Evolutionary conservation across 2,329 filamentous ascomycete genomes (phyloP).

Genomic region (Nothophoma quercina): DNA sequence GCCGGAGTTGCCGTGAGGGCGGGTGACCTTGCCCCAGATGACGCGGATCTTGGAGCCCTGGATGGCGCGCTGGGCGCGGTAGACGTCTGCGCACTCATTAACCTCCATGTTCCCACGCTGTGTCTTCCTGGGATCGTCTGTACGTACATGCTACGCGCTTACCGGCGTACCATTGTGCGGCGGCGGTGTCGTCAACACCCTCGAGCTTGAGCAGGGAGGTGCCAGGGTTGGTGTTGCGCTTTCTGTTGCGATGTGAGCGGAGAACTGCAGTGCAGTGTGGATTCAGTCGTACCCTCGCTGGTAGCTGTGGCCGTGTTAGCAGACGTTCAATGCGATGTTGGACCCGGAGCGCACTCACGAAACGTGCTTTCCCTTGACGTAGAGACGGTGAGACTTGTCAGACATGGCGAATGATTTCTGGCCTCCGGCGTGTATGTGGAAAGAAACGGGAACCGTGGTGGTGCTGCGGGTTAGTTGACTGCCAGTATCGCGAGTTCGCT

Average conservation of each 20-base stretch:
- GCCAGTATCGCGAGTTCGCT: slow-evolving; percentile 16
- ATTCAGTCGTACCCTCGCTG: slow-evolving; percentile 68
- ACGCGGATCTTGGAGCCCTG: slow-evolving; percentile 97
- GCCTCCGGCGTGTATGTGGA: slow-evolving; percentile 35
- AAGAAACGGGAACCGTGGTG: slow-evolving; percentile 38
- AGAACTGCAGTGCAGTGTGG: slow-evolving; percentile 13
- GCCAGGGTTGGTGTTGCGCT: slow-evolving; percentile 88
- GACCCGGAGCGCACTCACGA: slow-evolving; percentile 73
- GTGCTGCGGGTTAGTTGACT: slow-evolving; percentile 44
- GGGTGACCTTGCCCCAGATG: slow-evolving; percentile 95
- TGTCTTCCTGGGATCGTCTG: slow-evolving; percentile 3
- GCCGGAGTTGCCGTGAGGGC: slow-evolving; percentile 97
- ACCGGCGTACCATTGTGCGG: slow-evolving; percentile 92
- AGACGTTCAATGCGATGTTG: slow-evolving; percentile 52
- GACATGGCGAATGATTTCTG: slow-evolving; percentile 48
- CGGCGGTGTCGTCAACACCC: slow-evolving; percentile 89
- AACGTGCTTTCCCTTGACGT: slow-evolving; percentile 84
- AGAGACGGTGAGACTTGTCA: slow-evolving; percentile 50
- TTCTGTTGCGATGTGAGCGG: slow-evolving; percentile 55
- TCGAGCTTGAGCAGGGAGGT: slow-evolving; percentile 97
- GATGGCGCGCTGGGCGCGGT: slow-evolving; percentile 92
- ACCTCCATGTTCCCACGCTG: slow-evolving; percentile 9
- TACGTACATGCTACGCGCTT: slow-evolving; percentile 86
- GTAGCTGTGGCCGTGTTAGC: slow-evolving; percentile 62
- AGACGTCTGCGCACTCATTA: slow-evolving; percentile 67